phyloP scores from a whole-genome alignment of 129 eudicot species.

The Flaveria linearis region DNA sequence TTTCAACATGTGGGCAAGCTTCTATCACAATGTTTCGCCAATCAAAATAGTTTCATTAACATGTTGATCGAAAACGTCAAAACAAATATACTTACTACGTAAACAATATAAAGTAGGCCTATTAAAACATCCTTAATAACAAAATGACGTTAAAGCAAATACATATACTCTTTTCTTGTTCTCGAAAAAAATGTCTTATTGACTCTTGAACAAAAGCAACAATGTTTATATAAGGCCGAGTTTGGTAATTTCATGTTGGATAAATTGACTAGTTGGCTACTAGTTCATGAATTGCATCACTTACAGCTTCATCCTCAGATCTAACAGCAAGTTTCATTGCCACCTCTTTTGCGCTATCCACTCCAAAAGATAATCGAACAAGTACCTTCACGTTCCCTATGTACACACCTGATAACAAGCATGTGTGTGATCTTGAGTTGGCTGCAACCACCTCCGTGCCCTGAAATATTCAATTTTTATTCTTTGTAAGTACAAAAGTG shows the following conservation, averaged over 20 bases:
- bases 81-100: not conserved
- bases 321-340: constrained; percentile 94
- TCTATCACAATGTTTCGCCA: not conserved
- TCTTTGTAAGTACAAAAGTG: not conserved
- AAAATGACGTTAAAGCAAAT: not conserved
- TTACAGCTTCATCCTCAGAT: constrained; percentile 74
- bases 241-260: constrained; percentile 14
- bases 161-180: not conserved
- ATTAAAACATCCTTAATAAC: constrained; percentile 9
- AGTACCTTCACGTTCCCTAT: constrained; percentile 83
- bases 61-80: not conserved
- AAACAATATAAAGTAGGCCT: not conserved
- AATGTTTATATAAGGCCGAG: not conserved
- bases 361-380: constrained; percentile 75
- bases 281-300: constrained; percentile 84
- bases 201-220: not conserved
- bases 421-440: constrained; percentile 87
- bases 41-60: constrained; percentile 4
- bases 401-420: constrained; percentile 79
- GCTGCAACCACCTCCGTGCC: constrained; percentile 81
- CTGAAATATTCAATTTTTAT: constrained; percentile 35
- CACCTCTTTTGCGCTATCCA: constrained; percentile 74
- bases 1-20: not conserved
- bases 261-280: constrained; percentile 64
- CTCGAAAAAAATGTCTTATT: constrained; percentile 5